Base-by-base conservation (phyloP, 208 protist genomes). In the Angomonas ambiguus region DNA sequence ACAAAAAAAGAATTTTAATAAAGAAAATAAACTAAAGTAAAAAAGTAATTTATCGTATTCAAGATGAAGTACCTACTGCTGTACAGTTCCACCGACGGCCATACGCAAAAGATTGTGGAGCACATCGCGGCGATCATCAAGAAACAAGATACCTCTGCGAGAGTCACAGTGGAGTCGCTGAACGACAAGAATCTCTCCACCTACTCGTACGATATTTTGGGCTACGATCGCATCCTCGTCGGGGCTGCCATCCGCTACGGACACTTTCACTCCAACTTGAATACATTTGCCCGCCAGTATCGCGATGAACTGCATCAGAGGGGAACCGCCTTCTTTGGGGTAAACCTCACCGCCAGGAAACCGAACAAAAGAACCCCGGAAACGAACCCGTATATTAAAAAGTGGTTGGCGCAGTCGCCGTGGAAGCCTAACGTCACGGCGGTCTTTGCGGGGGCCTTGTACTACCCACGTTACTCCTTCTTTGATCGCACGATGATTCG, bases 331-430 rank as follows among this genome's bases (percentile, higher is more conserved):
- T 76, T 76, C 22, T 71, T 71, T 48, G 45, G 51, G 1, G 63
- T 76, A 0, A 71, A 76, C 51, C 31, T 76, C 25, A 67, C 59
- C n/a, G 71, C 71, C 5, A 45, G 65, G 3, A 76, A 76, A 58
- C 11, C 2, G 3, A 35, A 70, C 57, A 70, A 71, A 24, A 25
- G 32, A 30, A 70, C 71, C n/a, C 35, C 63, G 16, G 42, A 57
- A 38, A 76, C 71, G 13, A 76, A 76, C 56, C 32, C 56, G 10
- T 76, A 76, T 27, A 59, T 48, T 10, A 63, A 65, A 13, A 70
- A 71, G 51, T 76, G 68, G 33, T 41, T 76, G 11, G 11, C n/a
- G 20, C 20, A 20, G 27, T 66, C 55, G 4, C 57, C 71, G 16
- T 76, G 71, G 66, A 24, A 45, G 35, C 71, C 71, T 10, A 32